phyloP scores from a whole-genome alignment of 805 yeast genomes.

The Yarrowia phangngaensis region DNA sequence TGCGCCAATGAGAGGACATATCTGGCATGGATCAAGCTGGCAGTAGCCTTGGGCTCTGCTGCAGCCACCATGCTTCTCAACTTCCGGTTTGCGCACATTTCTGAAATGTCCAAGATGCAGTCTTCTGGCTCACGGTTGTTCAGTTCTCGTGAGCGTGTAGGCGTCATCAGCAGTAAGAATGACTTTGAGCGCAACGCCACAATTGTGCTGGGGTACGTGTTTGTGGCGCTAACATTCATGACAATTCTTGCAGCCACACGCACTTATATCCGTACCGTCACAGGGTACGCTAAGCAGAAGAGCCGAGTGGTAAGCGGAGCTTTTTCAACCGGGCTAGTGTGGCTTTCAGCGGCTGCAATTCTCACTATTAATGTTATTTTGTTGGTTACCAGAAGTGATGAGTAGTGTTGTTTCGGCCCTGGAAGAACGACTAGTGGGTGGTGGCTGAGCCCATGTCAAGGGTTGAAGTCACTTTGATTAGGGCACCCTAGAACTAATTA shows the following conservation, averaged over 20 bases:
- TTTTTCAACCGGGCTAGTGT: conserved; percentile 1
- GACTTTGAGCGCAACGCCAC: conserved; percentile 18
- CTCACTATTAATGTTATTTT: conserved; percentile 8
- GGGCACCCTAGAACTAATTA: no score
- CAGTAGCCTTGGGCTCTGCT: conserved; percentile 8
- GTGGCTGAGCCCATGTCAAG: neutral
- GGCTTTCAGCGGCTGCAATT: conserved; percentile 6
- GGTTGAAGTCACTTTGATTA: no score
- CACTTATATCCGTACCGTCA: conserved; percentile 10
- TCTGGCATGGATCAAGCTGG: conserved; percentile 16
- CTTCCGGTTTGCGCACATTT: conserved; percentile 13
- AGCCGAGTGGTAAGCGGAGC: conserved; percentile 11
- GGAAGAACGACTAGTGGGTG: neutral
- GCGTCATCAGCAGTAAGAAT: neutral
- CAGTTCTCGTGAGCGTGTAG: neutral
- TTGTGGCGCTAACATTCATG: conserved; percentile 7
- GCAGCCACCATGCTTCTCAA: conserved; percentile 15
- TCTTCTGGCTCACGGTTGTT: no score
- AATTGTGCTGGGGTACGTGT: conserved; percentile 16
- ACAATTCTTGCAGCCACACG: conserved; percentile 7
- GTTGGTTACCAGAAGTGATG: conserved; percentile 7
- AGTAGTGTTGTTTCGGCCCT: no score
- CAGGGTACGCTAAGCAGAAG: conserved; percentile 16
- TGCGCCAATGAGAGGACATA: conserved; percentile 25
- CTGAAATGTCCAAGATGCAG: neutral